phyloP scores from a whole-genome alignment of 441 rosid genomes.

The Aleurites moluccanus region DNA sequence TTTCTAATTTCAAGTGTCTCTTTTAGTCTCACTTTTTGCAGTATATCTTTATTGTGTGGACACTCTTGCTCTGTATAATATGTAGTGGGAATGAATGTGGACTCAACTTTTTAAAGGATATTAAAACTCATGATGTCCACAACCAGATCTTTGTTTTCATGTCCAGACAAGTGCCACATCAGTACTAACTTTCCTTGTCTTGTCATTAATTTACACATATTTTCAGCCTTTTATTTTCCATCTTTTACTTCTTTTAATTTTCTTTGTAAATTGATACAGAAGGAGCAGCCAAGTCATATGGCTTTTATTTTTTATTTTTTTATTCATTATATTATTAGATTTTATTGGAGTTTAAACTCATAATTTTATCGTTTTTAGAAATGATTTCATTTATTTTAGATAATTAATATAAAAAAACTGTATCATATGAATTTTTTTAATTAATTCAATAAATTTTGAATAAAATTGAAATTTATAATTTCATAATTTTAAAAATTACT shows the following conservation, averaged over 20 bases:
- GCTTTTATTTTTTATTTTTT: neutral
- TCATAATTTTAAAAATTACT: too few relatives aligned
- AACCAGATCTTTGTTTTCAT: neutral
- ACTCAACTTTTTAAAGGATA: neutral
- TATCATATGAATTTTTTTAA: neutral
- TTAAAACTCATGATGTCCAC: neutral
- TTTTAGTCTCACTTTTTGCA: neutral
- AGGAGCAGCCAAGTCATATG: neutral
- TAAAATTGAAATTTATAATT: too few relatives aligned
- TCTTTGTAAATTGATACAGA: neutral
- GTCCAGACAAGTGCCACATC: conserved; percentile 14
- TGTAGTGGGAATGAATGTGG: conserved; percentile 9
- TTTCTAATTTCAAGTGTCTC: neutral
- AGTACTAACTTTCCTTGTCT: neutral
- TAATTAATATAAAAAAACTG: neutral
- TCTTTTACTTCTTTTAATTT: neutral
- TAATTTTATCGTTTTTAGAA: too few relatives aligned
- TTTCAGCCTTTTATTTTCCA: neutral
- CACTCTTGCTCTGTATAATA: conserved; percentile 2
- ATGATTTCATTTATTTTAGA: too few relatives aligned
- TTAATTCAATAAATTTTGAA: too few relatives aligned
- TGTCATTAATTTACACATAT: conserved; percentile 3
- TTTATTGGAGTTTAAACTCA: too few relatives aligned
- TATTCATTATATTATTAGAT: too few relatives aligned
- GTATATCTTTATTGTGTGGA: conserved; percentile 10